These are phyloP conservation scores for Emmonsiellopsis sp. DNA, from an alignment of 2,329 filamentous ascomycete genomes.

Conservation along the genomic window DNA sequence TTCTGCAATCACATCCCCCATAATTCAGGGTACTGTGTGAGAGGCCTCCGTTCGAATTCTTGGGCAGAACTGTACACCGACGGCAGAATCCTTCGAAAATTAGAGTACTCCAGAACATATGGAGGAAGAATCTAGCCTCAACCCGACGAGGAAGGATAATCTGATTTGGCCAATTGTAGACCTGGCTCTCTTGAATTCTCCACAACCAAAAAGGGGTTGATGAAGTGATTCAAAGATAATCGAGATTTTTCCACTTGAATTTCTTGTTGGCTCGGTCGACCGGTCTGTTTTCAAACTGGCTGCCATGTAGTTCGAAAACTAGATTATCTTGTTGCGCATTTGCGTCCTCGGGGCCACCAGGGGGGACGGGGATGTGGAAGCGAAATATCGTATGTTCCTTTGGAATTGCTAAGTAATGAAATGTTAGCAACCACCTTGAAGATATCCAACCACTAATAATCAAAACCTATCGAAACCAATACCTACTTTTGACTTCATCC, in stretches of 20 bases:
- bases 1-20: no score
- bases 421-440: conserved; percentile 1
- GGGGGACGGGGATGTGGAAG: conserved; percentile 53
- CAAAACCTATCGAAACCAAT: not conserved
- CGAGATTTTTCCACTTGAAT: conserved; percentile 75
- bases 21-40: no score
- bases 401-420: conserved; percentile 49
- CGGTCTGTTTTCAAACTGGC: conserved; percentile 74
- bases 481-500: conserved; percentile 58
- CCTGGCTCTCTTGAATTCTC: no score
- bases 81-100: no score
- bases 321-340: conserved; percentile 37
- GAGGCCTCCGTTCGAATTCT: no score
- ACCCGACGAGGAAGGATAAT: no score
- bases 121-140: no score
- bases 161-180: no score
- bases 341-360: conserved; percentile 11
- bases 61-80: no score
- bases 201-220: no score
- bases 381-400: conserved; percentile 86
- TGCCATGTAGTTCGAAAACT: conserved; percentile 76
- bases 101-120: no score
- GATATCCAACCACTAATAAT: not conserved
- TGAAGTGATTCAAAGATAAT: conserved; percentile 51
- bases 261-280: conserved; percentile 83